phyloP scores from a whole-genome alignment of 352 stramenopile genomes.

The Pythium sukuiense region DNA sequence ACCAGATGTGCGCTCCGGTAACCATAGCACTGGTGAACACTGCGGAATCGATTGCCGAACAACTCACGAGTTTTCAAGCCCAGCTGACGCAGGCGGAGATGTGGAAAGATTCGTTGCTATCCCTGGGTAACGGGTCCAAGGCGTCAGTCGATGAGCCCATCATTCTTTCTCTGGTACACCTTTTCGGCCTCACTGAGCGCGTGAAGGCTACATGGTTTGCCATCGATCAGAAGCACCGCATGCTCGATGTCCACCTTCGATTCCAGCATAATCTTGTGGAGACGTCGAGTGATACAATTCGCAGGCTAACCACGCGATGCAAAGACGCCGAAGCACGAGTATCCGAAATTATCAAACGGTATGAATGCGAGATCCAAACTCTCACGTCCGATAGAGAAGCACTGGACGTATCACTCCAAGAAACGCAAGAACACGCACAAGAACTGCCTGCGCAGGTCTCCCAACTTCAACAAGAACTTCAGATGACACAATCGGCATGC shows the following conservation, averaged over 20 bases:
- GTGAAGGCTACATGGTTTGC: constrained; percentile 47
- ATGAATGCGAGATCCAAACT: neutral
- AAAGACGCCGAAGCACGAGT: constrained; percentile 9
- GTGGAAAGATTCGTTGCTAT: constrained; percentile 19
- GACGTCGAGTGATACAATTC: constrained; percentile 18
- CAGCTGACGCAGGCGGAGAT: constrained; percentile 36
- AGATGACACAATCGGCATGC: too few relatives aligned
- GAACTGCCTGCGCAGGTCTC: neutral
- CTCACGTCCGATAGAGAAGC: neutral
- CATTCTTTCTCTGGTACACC: constrained; percentile 28
- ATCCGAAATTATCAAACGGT: neutral
- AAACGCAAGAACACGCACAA: neutral
- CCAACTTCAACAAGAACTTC: too few relatives aligned
- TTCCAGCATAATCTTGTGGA: constrained; percentile 19
- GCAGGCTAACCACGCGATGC: constrained; percentile 9
- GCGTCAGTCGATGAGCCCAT: constrained; percentile 9
- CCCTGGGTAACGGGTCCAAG: neutral
- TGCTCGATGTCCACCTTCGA: constrained; percentile 32
- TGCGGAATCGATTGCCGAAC: constrained; percentile 38
- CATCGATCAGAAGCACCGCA: constrained; percentile 49
- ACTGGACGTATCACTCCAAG: neutral
- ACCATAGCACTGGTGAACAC: constrained; percentile 27
- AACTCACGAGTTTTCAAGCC: constrained; percentile 42
- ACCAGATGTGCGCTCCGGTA: constrained; percentile 41
- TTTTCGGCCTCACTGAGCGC: constrained; percentile 49